phyloP scores from a whole-genome alignment of 2,329 filamentous ascomycete species.

The Fusarium avenaceum region DNA sequence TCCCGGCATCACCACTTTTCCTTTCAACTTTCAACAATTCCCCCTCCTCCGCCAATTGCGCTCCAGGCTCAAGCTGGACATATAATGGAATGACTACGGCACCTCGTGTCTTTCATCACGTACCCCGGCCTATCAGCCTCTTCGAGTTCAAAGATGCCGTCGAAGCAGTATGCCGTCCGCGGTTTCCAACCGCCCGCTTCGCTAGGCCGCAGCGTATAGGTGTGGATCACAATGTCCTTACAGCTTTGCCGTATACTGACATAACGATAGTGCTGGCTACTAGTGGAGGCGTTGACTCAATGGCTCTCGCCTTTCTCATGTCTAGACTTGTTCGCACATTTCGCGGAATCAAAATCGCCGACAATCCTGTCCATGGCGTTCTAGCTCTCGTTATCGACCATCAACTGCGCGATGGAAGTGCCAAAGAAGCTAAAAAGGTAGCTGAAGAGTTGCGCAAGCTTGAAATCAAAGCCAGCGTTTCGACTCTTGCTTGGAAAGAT shows the following conservation, averaged over 20 bases:
- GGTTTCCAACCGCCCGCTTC: constrained; percentile 60
- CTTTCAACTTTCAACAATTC: neutral
- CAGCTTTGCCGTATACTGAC: neutral
- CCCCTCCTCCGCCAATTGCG: constrained; percentile 24
- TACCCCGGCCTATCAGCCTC: constrained; percentile 55
- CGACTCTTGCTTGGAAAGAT: constrained; percentile 63
- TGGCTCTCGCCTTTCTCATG: constrained; percentile 88
- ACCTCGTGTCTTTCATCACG: constrained; percentile 55
- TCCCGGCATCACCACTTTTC: constrained; percentile 33
- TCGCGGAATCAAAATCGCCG: constrained; percentile 57
- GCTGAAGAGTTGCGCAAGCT: constrained; percentile 55
- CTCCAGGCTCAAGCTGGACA: constrained; percentile 33
- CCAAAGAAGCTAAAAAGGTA: constrained; percentile 65
- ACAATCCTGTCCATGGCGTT: constrained; percentile 60
- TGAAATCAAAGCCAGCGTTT: constrained; percentile 50
- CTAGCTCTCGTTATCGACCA: constrained; percentile 70
- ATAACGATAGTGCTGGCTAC: constrained; percentile 75
- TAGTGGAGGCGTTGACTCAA: constrained; percentile 97
- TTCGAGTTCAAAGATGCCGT: constrained; percentile 63
- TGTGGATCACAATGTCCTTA: constrained; percentile 44
- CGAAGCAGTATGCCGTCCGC: constrained; percentile 62
- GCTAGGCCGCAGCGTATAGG: constrained; percentile 58
- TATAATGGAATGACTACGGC: constrained; percentile 55
- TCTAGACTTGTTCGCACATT: constrained; percentile 58
- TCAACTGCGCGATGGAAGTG: constrained; percentile 65